Conservation (phyloP, 805 yeast genomes). For the Schizosaccharomyces cryophilus region DNA sequence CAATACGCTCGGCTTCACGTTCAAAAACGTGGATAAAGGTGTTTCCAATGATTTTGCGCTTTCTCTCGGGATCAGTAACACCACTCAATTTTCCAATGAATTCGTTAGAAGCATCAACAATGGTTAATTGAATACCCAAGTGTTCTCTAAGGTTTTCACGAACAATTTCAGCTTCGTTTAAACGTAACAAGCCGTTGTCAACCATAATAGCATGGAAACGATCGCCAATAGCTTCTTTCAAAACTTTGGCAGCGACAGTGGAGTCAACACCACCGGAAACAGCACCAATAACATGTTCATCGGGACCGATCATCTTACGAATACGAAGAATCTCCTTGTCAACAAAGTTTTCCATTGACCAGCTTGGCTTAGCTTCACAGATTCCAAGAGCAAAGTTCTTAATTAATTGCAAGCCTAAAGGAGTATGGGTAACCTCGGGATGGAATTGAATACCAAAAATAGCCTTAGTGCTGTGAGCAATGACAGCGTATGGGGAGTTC, state of each 20-base stretch:
- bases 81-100: constrained; percentile 72
- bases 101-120: constrained; percentile 80
- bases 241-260: constrained; percentile 92
- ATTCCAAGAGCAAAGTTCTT: constrained; percentile 82
- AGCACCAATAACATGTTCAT: constrained; percentile 97
- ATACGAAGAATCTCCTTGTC: constrained; percentile 91
- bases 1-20: constrained; percentile 77
- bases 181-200: constrained; percentile 93
- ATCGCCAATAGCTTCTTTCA: constrained; percentile 95
- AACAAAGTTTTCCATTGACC: constrained; percentile 96
- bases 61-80: constrained; percentile 93
- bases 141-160: constrained; percentile 78
- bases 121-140: constrained; percentile 80
- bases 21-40: constrained; percentile 93
- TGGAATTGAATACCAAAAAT: constrained; percentile 96
- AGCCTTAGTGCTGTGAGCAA: constrained; percentile 43
- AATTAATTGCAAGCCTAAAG: constrained; percentile 65
- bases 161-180: constrained; percentile 73
- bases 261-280: constrained; percentile 99
- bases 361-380: constrained; percentile 67
- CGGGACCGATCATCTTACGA: constrained; percentile 75
- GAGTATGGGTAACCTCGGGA: constrained; percentile 94
- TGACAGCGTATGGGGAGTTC: constrained; percentile 90
- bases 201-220: constrained; percentile 96
- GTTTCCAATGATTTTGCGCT: constrained; percentile 95